phyloP scores from a whole-genome alignment of 257 asterid genomes.

The Mentha longifolia region DNA sequence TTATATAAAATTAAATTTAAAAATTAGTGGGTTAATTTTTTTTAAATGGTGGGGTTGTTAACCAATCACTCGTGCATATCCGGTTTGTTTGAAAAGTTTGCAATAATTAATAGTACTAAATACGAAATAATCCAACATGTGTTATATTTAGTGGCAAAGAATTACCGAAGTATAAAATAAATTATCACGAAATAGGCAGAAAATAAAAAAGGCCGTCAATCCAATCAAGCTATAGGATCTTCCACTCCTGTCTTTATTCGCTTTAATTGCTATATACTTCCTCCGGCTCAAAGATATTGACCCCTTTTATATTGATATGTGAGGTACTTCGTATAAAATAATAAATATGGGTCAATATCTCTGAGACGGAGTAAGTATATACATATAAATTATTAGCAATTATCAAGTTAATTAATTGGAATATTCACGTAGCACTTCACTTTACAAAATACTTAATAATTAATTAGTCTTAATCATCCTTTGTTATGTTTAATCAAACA shows the following conservation, averaged over 20 bases:
- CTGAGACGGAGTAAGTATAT: no score
- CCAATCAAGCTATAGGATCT: slow-evolving; percentile 19
- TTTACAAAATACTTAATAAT: neutral
- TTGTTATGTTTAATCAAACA: no score
- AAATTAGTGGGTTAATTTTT: neutral
- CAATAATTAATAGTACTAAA: neutral
- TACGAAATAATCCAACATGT: slow-evolving; percentile 3
- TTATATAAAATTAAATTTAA: neutral
- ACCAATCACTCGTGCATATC: slow-evolving; percentile 3
- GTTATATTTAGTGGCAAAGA: slow-evolving; percentile 7
- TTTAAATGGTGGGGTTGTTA: neutral
- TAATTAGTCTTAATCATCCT: no score
- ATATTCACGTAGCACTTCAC: neutral
- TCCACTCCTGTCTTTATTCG: slow-evolving; percentile 14
- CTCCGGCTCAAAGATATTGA: no score
- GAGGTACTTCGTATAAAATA: no score
- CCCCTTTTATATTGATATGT: no score
- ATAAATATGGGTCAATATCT: no score
- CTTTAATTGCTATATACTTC: neutral
- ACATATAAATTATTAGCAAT: neutral
- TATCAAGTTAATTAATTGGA: neutral
- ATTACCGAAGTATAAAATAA: neutral
- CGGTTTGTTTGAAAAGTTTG: neutral
- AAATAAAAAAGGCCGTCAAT: slow-evolving; percentile 16
- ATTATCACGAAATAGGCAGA: neutral